Conservation (phyloP, 306 rosid genomes). For the Crataegus laevigata region DNA sequence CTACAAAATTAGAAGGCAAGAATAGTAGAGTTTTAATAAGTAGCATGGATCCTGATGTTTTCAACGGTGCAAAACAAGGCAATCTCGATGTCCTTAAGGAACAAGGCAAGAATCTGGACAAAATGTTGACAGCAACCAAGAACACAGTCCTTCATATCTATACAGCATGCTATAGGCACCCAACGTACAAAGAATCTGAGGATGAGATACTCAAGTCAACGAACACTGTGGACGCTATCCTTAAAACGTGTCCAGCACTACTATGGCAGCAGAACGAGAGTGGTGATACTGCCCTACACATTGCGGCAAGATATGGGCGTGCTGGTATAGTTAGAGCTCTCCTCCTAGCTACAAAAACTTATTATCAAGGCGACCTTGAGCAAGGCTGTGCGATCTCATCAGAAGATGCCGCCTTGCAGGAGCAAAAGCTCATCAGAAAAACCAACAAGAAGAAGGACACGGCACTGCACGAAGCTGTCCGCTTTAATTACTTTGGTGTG, state of each 20-base stretch:
- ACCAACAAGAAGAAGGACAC: background rate
- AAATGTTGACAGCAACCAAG: background rate
- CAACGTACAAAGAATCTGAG: too few relatives aligned
- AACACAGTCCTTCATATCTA: conserved; percentile 2
- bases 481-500: background rate
- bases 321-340: background rate
- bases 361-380: background rate
- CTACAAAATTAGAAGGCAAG: too few relatives aligned
- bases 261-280: too few relatives aligned
- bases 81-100: background rate
- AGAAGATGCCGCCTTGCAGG: background rate
- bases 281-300: too few relatives aligned
- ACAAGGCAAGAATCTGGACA: too few relatives aligned
- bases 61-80: background rate
- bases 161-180: too few relatives aligned
- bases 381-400: background rate
- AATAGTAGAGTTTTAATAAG: too few relatives aligned
- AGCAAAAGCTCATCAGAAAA: background rate
- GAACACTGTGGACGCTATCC: too few relatives aligned
- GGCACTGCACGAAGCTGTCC: background rate
- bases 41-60: background rate
- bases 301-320: too few relatives aligned
- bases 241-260: too few relatives aligned
- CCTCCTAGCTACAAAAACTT: background rate
- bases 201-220: too few relatives aligned